Evolutionary conservation across 352 stramenopile species (phyloP).

Genomic region (Pythium brachiatum): DNA sequence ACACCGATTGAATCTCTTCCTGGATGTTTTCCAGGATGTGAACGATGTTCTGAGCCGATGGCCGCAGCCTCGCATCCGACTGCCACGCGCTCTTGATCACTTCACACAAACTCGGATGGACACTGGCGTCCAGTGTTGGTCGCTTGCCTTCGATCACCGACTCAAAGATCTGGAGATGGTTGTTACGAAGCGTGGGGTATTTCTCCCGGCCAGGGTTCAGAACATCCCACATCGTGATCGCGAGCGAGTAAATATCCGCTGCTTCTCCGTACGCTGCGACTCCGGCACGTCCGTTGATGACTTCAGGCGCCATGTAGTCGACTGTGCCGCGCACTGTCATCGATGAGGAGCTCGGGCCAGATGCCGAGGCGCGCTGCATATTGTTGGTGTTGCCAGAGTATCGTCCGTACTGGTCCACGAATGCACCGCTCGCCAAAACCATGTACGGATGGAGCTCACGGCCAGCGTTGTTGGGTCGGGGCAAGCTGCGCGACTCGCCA

Average conservation of each 20-base stretch:
- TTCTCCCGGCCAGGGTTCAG: constrained; percentile 49
- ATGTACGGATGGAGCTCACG: constrained; percentile 20
- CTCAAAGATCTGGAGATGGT: constrained; percentile 50
- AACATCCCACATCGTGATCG: constrained; percentile 78
- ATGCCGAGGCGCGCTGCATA: not conserved
- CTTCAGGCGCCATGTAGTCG: constrained; percentile 80
- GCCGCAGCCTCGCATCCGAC: constrained; percentile 17
- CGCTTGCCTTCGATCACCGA: constrained; percentile 44
- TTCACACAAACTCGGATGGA: constrained; percentile 25
- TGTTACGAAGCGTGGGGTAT: constrained; percentile 37
- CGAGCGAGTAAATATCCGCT: constrained; percentile 75
- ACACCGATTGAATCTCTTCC: constrained; percentile 24
- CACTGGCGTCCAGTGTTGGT: constrained; percentile 23
- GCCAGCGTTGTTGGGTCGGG: not conserved
- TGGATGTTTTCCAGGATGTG: constrained; percentile 26
- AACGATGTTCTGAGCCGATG: constrained; percentile 27
- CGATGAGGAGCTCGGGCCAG: not conserved
- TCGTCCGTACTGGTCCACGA: constrained; percentile 9
- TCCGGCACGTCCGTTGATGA: constrained; percentile 63
- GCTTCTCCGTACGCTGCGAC: constrained; percentile 58
- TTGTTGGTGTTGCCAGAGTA: constrained; percentile 12
- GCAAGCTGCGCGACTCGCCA: constrained; percentile 28
- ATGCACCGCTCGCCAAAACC: constrained; percentile 12
- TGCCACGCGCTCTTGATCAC: constrained; percentile 33
- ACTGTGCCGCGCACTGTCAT: constrained; percentile 42